Conservation (phyloP, 768 basidiomycete species). For the Collybia mongolica region DNA sequence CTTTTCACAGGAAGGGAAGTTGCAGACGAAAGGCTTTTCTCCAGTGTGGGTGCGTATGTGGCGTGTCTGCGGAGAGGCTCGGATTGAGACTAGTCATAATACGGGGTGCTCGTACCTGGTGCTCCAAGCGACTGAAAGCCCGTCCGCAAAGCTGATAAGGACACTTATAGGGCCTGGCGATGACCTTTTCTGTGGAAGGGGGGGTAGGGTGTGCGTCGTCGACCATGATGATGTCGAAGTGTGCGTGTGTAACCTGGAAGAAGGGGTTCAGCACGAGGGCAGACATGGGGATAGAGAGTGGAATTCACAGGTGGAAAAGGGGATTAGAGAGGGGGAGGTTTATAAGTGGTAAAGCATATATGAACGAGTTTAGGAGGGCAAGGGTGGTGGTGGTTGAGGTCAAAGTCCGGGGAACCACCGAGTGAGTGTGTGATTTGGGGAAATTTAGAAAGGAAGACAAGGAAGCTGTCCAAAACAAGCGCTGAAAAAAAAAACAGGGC, state of each 20-base stretch:
- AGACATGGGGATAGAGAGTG: slow-evolving; percentile 5
- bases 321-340: background rate
- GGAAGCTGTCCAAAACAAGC: slow-evolving; percentile 4
- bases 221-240: slow-evolving; percentile 15
- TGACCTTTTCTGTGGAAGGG: slow-evolving; percentile 27
- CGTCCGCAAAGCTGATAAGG: slow-evolving; percentile 88
- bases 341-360: slow-evolving; percentile 3
- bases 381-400: too few species aligned
- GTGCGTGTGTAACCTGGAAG: slow-evolving; percentile 6
- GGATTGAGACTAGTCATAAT: slow-evolving; percentile 2
- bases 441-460: background rate
- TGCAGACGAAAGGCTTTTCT: slow-evolving; percentile 95
- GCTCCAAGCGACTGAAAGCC: slow-evolving; percentile 96
- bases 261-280: slow-evolving; percentile 6
- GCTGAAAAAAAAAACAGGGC: slow-evolving; percentile 4
- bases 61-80: slow-evolving; percentile 64
- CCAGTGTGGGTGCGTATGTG: slow-evolving; percentile 99
- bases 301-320: background rate
- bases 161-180: slow-evolving; percentile 89
- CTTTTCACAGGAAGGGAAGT: slow-evolving; percentile 93
- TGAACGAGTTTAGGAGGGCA: too few species aligned
- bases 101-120: slow-evolving; percentile 60
- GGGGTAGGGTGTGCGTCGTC: slow-evolving; percentile 12
- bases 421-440: background rate
- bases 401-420: slow-evolving; percentile 15